phyloP scores from a whole-genome alignment of 331 rosid species.

The Acacia pycnantha region DNA sequence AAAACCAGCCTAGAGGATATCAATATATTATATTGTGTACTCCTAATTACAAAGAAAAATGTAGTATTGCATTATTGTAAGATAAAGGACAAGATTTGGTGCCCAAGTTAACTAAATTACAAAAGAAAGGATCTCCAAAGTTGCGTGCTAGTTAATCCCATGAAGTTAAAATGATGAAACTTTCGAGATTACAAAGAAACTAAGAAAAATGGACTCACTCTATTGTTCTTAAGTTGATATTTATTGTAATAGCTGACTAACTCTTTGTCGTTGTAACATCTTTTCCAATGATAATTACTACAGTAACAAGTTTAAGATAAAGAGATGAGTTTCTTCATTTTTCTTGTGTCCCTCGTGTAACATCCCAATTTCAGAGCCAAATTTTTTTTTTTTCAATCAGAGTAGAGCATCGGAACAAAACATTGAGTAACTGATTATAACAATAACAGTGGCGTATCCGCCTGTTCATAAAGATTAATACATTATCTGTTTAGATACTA shows the following conservation, averaged over 20 bases:
- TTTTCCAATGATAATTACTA: not conserved
- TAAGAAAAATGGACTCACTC: not conserved
- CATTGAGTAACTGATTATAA: no score
- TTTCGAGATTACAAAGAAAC: conserved; percentile 9
- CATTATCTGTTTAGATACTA: no score
- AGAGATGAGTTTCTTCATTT: no score
- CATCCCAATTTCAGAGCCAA: no score
- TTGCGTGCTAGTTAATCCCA: not conserved
- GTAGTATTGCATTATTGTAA: not conserved
- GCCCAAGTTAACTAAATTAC: not conserved
- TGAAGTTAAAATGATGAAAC: not conserved
- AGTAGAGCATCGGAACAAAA: no score
- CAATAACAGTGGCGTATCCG: no score
- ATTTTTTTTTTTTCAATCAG: no score
- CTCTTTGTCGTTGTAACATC: not conserved
- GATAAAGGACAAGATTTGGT: not conserved
- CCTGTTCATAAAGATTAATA: no score
- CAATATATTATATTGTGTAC: not conserved
- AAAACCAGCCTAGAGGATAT: not conserved
- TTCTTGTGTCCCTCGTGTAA: no score
- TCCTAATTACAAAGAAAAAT: not conserved
- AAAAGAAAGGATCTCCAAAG: not conserved
- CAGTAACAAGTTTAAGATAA: not conserved
- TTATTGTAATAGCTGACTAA: not conserved
- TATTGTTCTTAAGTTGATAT: not conserved